Percentiles rank a stretch among this genome's conserved stretches.
Evolutionary conservation across 495 filamentous ascomycete species (phyloP).

Genomic region (Penicillium angulare): DNA sequence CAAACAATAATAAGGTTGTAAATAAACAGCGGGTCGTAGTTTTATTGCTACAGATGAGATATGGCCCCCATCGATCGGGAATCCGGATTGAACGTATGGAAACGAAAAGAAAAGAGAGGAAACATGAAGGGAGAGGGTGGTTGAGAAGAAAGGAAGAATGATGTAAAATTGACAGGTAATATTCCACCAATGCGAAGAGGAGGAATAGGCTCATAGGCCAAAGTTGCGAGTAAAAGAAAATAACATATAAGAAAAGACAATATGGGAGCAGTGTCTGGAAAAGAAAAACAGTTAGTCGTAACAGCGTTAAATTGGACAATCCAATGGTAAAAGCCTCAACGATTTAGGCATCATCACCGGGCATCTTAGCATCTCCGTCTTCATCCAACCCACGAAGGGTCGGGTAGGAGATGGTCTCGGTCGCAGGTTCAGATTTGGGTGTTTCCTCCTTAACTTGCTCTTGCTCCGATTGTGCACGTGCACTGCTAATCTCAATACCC

Average conservation of each 20-base stretch:
- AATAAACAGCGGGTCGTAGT: slow-evolving; percentile 18
- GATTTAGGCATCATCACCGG: slow-evolving; percentile 20
- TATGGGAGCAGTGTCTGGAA: not conserved
- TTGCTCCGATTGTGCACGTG: slow-evolving; percentile 4
- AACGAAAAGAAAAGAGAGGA: not conserved
- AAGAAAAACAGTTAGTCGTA: slow-evolving; percentile 21
- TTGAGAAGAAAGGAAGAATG: not conserved
- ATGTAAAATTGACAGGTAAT: too few relatives aligned
- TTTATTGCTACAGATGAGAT: slow-evolving; percentile 17
- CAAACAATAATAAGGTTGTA: slow-evolving; percentile 22
- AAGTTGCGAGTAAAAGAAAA: not conserved
- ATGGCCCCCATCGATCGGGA: not conserved
- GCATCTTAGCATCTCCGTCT: slow-evolving; percentile 43
- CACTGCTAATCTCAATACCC: slow-evolving; percentile 30
- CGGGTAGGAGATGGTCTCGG: slow-evolving; percentile 44
- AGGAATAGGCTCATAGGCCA: not conserved
- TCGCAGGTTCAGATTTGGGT: slow-evolving; percentile 25
- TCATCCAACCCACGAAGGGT: slow-evolving; percentile 43
- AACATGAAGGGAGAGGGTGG: not conserved
- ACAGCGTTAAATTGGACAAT: slow-evolving; percentile 20
- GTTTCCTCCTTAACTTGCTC: slow-evolving; percentile 15
- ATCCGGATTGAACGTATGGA: not conserved
- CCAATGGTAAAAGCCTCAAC: not conserved
- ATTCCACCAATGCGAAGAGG: not conserved
- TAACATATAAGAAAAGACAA: not conserved